Evolutionary conservation across 2,329 filamentous ascomycete species (phyloP).

Genomic region (Escovopsis sp.): DNA sequence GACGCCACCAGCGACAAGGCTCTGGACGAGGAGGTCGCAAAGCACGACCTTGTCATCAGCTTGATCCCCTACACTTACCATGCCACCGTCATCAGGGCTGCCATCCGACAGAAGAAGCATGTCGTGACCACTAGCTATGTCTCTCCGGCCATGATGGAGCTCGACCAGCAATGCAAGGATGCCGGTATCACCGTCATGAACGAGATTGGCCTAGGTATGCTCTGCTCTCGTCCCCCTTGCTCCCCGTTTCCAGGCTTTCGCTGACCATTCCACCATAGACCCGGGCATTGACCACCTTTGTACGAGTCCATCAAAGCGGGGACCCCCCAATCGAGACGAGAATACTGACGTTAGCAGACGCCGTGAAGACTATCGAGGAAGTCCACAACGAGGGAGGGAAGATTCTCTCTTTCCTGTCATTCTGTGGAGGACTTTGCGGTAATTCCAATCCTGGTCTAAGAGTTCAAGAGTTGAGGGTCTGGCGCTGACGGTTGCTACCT

Average conservation of each 20-base stretch:
- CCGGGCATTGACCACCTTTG: constrained; percentile 57
- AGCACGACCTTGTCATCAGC: constrained; percentile 66
- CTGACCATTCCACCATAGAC: constrained; percentile 22
- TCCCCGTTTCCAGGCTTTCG: not conserved
- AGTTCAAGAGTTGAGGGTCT: no score
- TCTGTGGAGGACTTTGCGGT: constrained; percentile 58
- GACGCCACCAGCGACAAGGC: constrained; percentile 66
- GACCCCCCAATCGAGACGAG: no score
- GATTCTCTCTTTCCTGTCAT: constrained; percentile 67
- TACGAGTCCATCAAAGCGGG: no score
- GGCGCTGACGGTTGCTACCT: no score
- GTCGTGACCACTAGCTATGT: constrained; percentile 93
- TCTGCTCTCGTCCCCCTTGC: not conserved
- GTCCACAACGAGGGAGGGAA: constrained; percentile 79
- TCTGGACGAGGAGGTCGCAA: constrained; percentile 65
- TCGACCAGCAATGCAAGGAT: constrained; percentile 63
- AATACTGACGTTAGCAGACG: constrained; percentile 18
- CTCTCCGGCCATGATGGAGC: constrained; percentile 80
- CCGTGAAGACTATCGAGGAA: constrained; percentile 74
- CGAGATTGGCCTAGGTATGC: constrained; percentile 58
- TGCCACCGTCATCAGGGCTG: constrained; percentile 78
- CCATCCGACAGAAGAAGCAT: constrained; percentile 87
- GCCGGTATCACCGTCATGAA: constrained; percentile 97
- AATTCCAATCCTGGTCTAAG: no score
- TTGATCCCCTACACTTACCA: constrained; percentile 90